Base-by-base conservation (phyloP, 371 early-diverging fungal species). In the Zopfochytrium polystomum region DNA sequence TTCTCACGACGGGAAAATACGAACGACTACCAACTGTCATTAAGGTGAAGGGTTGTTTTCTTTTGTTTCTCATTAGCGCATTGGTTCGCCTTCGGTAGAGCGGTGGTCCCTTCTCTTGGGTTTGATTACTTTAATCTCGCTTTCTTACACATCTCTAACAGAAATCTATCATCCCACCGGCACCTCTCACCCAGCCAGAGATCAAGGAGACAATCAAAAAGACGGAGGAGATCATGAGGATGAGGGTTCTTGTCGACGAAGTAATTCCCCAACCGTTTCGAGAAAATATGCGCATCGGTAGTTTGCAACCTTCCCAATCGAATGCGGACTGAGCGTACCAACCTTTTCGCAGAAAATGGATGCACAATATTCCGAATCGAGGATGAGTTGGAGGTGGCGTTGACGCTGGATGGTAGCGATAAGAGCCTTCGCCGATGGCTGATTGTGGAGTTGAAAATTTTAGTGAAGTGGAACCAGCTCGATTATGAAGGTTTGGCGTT, bases 241-340 rank as follows among this genome's bases (percentile, higher is more conserved):
- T 33, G 43, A 52, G 72, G 25, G 23, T 72, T 18, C 54, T 74
- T n/a, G 55, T 53, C 13, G 32, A 63, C 25, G 72, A 71, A n/a
- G 69, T 71, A 15, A 32, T 74, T 29, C 75, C 75, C 2, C 34
- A 49, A 7, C 53, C 68, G 23, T 66, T 74, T 43, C 55, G 72
- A 15, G 29, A 44, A 15, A 32, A 38, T 31, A 60, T 69, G 65
- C 33, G 25, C 20, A 67, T 74, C 13, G 70, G 74, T 66, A 58
- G 18, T 56, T 22, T 23, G 5, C 44, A 15, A 35, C 15, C 49
- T 53, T n/a, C n/a, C 35, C 42, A n/a, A 42, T 42, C 42, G n/a
- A 42, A 42, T n/a, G 11, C 42, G 11, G 13, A n/a, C n/a, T n/a
- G n/a, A 44, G 25, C 38, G 51, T n/a, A 25, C 6, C 22, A 35